Evolutionary conservation across 2,329 filamentous ascomycete species (phyloP).

Genomic region (Fusarium verticillioides): DNA sequence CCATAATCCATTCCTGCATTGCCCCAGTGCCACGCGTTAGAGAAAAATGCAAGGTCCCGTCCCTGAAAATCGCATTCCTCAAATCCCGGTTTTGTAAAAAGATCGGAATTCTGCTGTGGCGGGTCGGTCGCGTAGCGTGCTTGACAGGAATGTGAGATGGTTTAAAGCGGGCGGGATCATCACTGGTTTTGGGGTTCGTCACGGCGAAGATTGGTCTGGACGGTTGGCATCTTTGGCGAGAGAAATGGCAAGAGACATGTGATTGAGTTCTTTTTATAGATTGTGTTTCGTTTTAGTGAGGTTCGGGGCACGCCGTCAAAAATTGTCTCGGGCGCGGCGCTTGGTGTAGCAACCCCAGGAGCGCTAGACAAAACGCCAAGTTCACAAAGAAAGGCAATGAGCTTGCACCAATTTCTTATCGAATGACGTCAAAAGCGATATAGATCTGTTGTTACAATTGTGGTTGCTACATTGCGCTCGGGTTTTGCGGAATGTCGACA

Average conservation of each 20-base stretch:
- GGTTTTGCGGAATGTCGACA: not conserved
- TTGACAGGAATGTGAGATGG: slow-evolving; percentile 14
- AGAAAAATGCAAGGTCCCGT: not conserved
- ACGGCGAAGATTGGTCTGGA: slow-evolving; percentile 3
- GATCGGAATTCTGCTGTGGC: slow-evolving; percentile 18
- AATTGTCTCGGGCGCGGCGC: not conserved
- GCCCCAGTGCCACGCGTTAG: slow-evolving; percentile 6
- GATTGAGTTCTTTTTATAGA: not conserved
- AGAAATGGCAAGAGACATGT: no score
- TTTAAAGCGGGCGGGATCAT: not conserved
- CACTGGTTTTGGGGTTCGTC: slow-evolving; percentile 4
- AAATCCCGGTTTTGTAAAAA: not conserved
- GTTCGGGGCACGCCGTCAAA: not conserved
- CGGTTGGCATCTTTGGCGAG: not conserved
- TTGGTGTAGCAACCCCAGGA: not conserved
- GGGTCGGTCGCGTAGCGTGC: not conserved
- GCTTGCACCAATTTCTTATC: fast-evolving
- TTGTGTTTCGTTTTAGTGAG: not conserved
- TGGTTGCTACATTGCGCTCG: no score
- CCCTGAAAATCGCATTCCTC: slow-evolving; percentile 18
- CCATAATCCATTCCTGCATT: not conserved
- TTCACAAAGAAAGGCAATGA: no score
- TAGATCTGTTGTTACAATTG: fast-evolving
- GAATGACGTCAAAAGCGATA: fast-evolving
- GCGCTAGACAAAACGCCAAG: not conserved